Percentiles rank a stretch among this genome's conserved stretches.
These are phyloP conservation scores for Pleurotus cornucopiae DNA, from an alignment of 768 basidiomycete genomes.

Conservation along the genomic window DNA sequence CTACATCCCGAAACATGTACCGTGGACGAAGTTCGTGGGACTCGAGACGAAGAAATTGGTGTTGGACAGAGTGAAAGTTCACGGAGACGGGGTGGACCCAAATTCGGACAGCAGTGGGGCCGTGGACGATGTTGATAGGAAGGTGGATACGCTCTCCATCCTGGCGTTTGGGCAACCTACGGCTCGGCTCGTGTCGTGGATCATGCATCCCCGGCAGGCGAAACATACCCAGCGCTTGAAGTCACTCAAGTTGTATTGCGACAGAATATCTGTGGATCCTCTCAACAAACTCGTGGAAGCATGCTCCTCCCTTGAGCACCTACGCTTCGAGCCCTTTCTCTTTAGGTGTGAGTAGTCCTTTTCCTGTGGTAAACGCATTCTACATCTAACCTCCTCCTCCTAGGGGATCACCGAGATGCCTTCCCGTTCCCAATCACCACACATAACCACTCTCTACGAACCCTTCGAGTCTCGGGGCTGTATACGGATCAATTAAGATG, in stretches of 20 bases:
- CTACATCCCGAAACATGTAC: not conserved
- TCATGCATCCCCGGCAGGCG: not conserved
- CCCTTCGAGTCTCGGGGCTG: not conserved
- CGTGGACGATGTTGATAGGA: not conserved
- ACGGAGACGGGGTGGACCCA: not conserved
- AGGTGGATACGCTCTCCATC: not conserved
- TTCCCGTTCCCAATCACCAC: not conserved
- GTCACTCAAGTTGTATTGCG: not conserved
- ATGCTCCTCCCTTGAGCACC: not conserved
- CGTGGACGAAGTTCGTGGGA: not conserved
- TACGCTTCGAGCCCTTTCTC: not conserved
- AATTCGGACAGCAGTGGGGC: not conserved
- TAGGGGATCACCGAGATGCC: not conserved
- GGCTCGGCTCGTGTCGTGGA: not conserved
- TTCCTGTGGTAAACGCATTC: not conserved
- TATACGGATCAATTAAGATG: not conserved
- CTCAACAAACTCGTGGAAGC: not conserved
- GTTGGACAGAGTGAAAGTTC: not conserved
- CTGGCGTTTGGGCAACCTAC: not conserved
- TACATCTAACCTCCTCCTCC: not conserved
- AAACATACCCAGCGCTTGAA: not conserved
- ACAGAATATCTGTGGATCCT: not conserved
- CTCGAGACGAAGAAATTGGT: not conserved
- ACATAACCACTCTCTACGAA: not conserved
- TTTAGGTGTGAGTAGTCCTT: not conserved